A percentile compares a stretch with the other conserved stretches of the same genome.
Conservation (phyloP, 2,329 filamentous ascomycete species). For the Pseudopithomyces chartarum region DNA sequence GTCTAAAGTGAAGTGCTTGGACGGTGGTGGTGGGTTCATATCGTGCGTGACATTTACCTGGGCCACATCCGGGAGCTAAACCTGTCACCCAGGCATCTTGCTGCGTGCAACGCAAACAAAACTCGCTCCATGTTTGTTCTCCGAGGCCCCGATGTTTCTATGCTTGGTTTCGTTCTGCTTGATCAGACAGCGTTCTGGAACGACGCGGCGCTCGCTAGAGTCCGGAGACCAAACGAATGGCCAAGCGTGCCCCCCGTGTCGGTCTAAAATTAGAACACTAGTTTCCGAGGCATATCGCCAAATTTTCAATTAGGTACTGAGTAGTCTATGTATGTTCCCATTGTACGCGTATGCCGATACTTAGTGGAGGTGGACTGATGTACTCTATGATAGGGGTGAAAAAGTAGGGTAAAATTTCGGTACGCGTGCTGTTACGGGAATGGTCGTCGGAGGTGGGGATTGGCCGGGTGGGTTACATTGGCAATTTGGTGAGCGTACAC, state of each 20-base stretch:
- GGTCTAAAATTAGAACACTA: no score
- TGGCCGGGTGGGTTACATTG: not conserved
- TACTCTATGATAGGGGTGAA: not conserved
- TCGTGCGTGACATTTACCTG: no score
- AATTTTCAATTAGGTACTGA: not conserved
- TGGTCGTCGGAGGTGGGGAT: not conserved
- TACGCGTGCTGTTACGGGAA: not conserved
- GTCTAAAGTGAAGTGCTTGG: no score
- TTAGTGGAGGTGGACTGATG: not conserved
- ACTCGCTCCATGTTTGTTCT: no score
- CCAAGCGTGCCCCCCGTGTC: no score
- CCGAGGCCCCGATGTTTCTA: no score
- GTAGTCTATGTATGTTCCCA: not conserved
- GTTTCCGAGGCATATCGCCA: not conserved
- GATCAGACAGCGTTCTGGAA: no score
- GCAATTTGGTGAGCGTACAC: not conserved
- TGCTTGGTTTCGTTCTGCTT: no score
- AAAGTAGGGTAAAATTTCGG: not conserved
- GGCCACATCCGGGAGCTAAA: not conserved
- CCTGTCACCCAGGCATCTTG: not conserved
- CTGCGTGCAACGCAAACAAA: not conserved
- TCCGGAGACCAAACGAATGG: no score
- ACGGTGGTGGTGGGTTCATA: not conserved
- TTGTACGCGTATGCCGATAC: not conserved
- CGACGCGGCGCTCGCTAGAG: no score